Evolutionary conservation across 805 yeast species (phyloP).

Genomic region (Candida sakaeoensis): DNA sequence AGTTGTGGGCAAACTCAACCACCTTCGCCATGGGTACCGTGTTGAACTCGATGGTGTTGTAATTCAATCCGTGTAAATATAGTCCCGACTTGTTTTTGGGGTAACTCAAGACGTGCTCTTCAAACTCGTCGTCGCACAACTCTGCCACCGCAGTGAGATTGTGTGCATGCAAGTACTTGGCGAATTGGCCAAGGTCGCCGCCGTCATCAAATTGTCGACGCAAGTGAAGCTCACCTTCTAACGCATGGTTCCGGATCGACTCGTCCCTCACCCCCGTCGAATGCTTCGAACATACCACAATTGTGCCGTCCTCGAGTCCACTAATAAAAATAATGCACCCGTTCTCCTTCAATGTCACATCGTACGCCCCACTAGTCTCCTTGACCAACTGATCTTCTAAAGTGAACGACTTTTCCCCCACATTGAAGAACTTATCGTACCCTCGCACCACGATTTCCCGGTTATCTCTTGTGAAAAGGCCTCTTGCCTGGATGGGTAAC

Average conservation of each 20-base stretch:
- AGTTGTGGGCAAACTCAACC: conserved; percentile 52
- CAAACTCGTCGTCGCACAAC: conserved; percentile 86
- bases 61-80: conserved; percentile 85
- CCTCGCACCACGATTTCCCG: conserved; percentile 71
- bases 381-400: conserved; percentile 43
- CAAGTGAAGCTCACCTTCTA: conserved; percentile 61
- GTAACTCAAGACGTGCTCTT: conserved; percentile 88
- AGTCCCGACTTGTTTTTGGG: conserved; percentile 66
- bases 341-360: conserved; percentile 80
- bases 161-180: conserved; percentile 43
- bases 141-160: conserved; percentile 87
- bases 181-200: conserved; percentile 47
- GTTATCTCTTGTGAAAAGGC: conserved; percentile 58
- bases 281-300: conserved; percentile 88
- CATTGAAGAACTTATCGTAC: conserved; percentile 89
- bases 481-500: conserved; percentile 79
- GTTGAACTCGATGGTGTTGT: conserved; percentile 56
- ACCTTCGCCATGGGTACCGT: conserved; percentile 67
- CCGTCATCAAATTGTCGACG: conserved; percentile 46
- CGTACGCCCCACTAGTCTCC: conserved; percentile 69
- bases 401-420: conserved; percentile 59
- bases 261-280: conserved; percentile 70
- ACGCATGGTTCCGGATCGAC: conserved; percentile 63
- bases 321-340: conserved; percentile 89
- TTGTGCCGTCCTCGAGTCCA: conserved; percentile 69